A percentile compares a stretch with the other conserved stretches of the same genome.
Evolutionary conservation across 2,329 filamentous ascomycete genomes (phyloP).

Genomic region (Microdochium bolleyi): DNA sequence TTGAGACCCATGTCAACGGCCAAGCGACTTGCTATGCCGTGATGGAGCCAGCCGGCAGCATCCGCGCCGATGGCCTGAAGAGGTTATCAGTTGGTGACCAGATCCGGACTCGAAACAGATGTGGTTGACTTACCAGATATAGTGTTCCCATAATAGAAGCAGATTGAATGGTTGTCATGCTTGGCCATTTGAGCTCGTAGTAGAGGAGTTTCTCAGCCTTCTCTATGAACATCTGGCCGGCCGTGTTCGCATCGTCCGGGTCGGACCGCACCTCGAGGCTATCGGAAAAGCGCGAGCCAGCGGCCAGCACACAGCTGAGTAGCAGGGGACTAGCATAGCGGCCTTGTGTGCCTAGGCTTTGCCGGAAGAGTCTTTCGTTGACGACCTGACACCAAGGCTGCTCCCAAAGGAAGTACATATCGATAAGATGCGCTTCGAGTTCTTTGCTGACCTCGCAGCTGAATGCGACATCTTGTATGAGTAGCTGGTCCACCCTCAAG

Average conservation of each 20-base stretch:
- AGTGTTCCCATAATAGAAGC: slow-evolving; percentile 20
- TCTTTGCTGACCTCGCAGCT: slow-evolving; percentile 5
- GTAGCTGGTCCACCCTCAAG: neutral
- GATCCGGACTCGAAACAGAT: rapidly evolving
- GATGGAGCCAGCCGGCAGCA: slow-evolving; percentile 25
- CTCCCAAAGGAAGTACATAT: slow-evolving; percentile 27
- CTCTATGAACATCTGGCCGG: slow-evolving; percentile 20
- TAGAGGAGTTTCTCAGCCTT: slow-evolving; percentile 13
- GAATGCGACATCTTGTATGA: slow-evolving; percentile 1
- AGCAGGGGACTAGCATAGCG: slow-evolving; percentile 22
- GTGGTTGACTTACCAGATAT: slow-evolving; percentile 12
- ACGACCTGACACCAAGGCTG: slow-evolving; percentile 26
- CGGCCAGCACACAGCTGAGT: slow-evolving; percentile 23
- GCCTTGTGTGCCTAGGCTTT: slow-evolving; percentile 14
- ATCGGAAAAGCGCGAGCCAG: slow-evolving; percentile 24
- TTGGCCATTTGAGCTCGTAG: slow-evolving; percentile 16
- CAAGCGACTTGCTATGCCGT: slow-evolving; percentile 26
- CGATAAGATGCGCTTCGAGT: slow-evolving; percentile 19
- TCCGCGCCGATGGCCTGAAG: slow-evolving; percentile 22
- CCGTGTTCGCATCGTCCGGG: slow-evolving; percentile 21
- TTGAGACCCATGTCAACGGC: slow-evolving; percentile 28
- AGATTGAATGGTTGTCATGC: slow-evolving; percentile 26
- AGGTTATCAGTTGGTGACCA: neutral
- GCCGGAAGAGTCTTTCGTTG: slow-evolving; percentile 24
- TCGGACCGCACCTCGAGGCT: slow-evolving; percentile 18